phyloP scores from a whole-genome alignment of 768 basidiomycete genomes.

The Ramaria sp. region DNA sequence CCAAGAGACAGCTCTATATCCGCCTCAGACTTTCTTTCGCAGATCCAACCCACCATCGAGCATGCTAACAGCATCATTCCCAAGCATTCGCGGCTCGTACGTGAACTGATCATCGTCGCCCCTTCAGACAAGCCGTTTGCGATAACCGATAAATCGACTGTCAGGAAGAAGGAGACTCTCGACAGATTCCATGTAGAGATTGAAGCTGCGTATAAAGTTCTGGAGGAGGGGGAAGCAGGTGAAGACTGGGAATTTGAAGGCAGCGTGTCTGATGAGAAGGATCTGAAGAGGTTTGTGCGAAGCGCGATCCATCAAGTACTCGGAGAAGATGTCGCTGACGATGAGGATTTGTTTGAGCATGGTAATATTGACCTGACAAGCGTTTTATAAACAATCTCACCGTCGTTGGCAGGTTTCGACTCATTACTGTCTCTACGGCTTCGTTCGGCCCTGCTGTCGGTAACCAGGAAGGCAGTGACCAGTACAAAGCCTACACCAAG shows the following conservation, averaged over 20 bases:
- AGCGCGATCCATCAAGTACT: not conserved
- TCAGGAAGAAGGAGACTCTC: constrained; percentile 10
- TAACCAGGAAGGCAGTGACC: no score
- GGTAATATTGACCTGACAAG: not conserved
- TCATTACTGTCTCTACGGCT: no score
- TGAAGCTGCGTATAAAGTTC: not conserved
- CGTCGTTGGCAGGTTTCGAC: not conserved
- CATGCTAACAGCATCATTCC: constrained; percentile 18
- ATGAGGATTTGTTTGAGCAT: not conserved
- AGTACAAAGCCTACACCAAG: no score
- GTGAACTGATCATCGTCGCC: constrained; percentile 17
- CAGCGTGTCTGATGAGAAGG: not conserved
- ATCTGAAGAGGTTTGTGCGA: not conserved
- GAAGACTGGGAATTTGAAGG: not conserved
- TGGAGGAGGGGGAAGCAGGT: not conserved
- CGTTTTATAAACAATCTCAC: not conserved
- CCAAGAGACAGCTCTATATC: not conserved
- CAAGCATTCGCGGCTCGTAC: constrained; percentile 18
- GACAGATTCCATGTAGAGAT: not conserved
- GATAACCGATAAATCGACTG: constrained; percentile 12
- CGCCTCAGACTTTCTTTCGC: not conserved
- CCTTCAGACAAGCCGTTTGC: constrained; percentile 14
- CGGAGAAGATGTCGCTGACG: not conserved
- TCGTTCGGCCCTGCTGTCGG: no score
- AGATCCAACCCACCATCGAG: constrained; percentile 16